Evolutionary conservation across 306 rosid species (phyloP), one percentile per base, ranked within the genome.

Genomic region (Citrullus mucosospermus): DNA sequence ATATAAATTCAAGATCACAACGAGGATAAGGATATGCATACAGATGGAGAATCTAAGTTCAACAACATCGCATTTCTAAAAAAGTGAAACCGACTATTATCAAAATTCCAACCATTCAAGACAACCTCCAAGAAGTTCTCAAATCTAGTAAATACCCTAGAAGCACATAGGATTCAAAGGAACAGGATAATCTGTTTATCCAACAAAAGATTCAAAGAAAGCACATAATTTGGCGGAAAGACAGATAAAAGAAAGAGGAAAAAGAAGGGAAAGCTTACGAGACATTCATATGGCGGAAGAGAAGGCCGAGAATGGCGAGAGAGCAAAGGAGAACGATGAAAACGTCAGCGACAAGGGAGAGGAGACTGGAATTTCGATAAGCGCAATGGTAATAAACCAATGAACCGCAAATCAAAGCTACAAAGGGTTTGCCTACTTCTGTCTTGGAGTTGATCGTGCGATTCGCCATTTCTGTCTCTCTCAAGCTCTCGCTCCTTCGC

Each of bases 281-380:
- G 71, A 95, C 85, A 54, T 87, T 95, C 83, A 92, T 81, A 51
- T 92, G 97, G 56, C 97, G 96, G 74, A 92, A 95, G 85, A 92
- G 97, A 72, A 95, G 97, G 56, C 97, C 98, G 62, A 95, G 91
- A 80, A 95, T 92, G 80, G 98, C 98, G 83, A 95, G 97, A 8
- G 98, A 95, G 66, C 97, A 92, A 76, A 95, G 95, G 48, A 92
- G 93, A 72, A 95, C 97, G 78, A 95, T 95, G 86, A 95, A 85
- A 77, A 95, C 96, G 34, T 95, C 98, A 74, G 98, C 88, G 76
- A 91, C 53, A 18, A 95, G 92, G 75, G 98, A 91, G 51, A 95
- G 75, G 51, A 92, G 46, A 78, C 88, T 85, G 4, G 97, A 87
- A 80, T 92, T 84, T 6, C 92, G 88, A 80, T 69, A 90, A 1